Percentiles rank a stretch among this genome's conserved stretches.
Conservation (phyloP, 129 eudicot genomes). For the Artemisia tridentata region DNA sequence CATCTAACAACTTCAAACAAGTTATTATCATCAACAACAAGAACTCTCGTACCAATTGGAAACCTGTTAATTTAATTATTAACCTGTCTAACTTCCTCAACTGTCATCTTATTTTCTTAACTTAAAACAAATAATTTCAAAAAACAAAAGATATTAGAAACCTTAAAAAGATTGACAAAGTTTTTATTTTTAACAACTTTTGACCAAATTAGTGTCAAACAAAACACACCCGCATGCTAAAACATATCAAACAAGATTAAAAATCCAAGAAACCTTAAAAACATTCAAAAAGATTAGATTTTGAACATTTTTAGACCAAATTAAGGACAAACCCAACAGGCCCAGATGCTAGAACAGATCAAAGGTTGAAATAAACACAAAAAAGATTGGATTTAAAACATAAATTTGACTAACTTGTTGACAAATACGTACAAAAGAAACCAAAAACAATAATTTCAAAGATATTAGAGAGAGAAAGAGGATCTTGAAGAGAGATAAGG, state of each 20-base stretch:
- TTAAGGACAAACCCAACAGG: too few species aligned
- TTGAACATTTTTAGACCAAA: too few species aligned
- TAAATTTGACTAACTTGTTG: conserved; percentile 29
- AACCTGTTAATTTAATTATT: conserved; percentile 49
- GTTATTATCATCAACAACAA: conserved; percentile 92
- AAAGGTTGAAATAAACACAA: conserved; percentile 35
- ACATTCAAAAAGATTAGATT: not conserved
- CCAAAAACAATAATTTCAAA: conserved; percentile 29
- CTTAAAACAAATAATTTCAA: conserved; percentile 2
- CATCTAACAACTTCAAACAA: conserved; percentile 72
- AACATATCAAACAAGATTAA: conserved; percentile 17
- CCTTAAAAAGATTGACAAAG: too few species aligned
- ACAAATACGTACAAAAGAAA: conserved; percentile 22
- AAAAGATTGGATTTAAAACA: conserved; percentile 29
- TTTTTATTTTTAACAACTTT: too few species aligned
- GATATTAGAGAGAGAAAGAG: conserved; percentile 37
- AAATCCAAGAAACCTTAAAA: too few species aligned
- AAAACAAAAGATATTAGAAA: not conserved
- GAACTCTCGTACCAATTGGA: conserved; percentile 88
- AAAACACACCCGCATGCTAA: not conserved
- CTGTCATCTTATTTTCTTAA: conserved; percentile 52
- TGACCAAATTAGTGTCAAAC: too few species aligned
- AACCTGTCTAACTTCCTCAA: conserved; percentile 59
- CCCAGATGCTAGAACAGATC: conserved; percentile 30
- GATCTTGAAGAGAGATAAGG: conserved; percentile 33